A percentile compares a stretch with the other conserved stretches of the same genome.
Conservation (phyloP, 202 grass and related monocot species). For the Elaeis oleifera region DNA sequence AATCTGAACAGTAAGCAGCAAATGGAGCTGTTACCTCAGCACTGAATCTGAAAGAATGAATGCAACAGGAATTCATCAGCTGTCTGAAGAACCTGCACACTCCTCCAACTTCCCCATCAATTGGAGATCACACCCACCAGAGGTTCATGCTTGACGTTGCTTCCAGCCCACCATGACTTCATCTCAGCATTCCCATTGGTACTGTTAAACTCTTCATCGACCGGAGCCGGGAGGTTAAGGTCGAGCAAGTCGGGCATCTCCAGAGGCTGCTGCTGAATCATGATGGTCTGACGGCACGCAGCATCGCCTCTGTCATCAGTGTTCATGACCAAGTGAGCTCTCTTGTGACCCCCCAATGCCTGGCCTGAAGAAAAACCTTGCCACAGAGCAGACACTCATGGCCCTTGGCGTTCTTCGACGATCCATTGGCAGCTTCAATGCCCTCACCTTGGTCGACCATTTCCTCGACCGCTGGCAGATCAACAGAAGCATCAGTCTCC, state of each 20-base stretch:
- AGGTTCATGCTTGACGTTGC: not conserved
- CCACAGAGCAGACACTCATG: constrained; percentile 11
- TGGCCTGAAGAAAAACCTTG: constrained; percentile 12
- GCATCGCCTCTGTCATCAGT: not conserved
- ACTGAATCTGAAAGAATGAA: not conserved
- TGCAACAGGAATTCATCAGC: not conserved
- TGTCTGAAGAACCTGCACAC: constrained; percentile 6
- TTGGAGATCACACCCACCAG: constrained; percentile 2
- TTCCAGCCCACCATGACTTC: constrained; percentile 6
- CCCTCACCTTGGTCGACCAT: not conserved
- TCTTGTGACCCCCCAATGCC: constrained; percentile 21
- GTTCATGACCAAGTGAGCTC: not conserved
- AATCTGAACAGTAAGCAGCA: no score
- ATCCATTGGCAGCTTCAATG: not conserved
- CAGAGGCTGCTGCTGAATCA: not conserved
- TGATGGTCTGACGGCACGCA: not conserved
- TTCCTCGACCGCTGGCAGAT: not conserved
- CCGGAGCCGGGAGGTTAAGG: constrained; percentile 13
- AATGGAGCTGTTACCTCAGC: not conserved
- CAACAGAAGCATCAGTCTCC: not conserved
- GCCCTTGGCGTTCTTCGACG: constrained; percentile 2
- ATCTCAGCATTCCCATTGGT: not conserved
- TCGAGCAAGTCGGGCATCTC: constrained; percentile 2
- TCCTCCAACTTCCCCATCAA: not conserved
- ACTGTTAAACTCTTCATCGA: not conserved